phyloP scores from a whole-genome alignment of 805 yeast genomes.

The Zygoascus tannicola region DNA sequence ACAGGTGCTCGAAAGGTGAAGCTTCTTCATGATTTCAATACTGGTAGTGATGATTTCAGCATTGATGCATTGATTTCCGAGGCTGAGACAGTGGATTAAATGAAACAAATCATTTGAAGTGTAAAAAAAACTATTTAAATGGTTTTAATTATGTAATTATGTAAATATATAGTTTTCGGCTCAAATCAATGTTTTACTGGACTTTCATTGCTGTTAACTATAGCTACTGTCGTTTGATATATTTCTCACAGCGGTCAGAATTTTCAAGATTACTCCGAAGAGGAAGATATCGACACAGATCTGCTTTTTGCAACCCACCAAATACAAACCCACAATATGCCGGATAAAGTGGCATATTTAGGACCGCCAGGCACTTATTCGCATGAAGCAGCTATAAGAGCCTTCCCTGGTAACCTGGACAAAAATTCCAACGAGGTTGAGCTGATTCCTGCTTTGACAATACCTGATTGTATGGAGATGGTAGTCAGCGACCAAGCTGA shows the following conservation, averaged over 20 bases:
- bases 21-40: conserved; percentile 58
- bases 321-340: too few species aligned
- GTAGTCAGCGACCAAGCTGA: conserved; percentile 43
- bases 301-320: too few species aligned
- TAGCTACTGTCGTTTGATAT: too few species aligned
- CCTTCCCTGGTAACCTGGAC: conserved; percentile 2
- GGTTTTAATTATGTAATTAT: too few species aligned
- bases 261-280: too few species aligned
- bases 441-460: conserved; percentile 19
- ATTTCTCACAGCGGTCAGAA: too few species aligned
- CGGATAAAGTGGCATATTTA: conserved; percentile 48
- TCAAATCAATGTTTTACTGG: too few species aligned
- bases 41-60: conserved; percentile 56
- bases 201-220: too few species aligned
- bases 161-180: too few species aligned
- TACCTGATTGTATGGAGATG: conserved; percentile 50
- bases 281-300: too few species aligned
- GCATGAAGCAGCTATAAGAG: conserved; percentile 47
- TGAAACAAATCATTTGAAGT: too few species aligned
- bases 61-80: conserved; percentile 61
- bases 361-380: conserved; percentile 95
- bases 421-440: conserved; percentile 41
- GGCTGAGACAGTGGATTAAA: conserved; percentile 58
- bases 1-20: conserved; percentile 42
- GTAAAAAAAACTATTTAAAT: too few species aligned